These are phyloP conservation scores for Paraphoma chrysanthemicola DNA, from an alignment of 2,329 filamentous ascomycete genomes.

Conservation along the genomic window DNA sequence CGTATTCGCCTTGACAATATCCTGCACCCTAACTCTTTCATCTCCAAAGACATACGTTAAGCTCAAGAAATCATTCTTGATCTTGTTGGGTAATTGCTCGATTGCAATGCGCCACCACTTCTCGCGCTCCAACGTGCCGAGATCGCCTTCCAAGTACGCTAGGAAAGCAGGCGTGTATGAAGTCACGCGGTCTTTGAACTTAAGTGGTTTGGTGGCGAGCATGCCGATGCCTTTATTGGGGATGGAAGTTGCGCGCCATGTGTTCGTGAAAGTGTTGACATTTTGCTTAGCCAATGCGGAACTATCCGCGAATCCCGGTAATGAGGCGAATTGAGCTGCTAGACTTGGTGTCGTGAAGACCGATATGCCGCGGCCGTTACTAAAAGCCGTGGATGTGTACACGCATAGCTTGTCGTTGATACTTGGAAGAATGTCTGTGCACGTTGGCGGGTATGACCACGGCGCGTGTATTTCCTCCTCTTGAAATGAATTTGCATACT, in stretches of 20 bases:
- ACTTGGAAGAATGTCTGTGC: slow-evolving; percentile 27
- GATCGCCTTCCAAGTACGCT: slow-evolving; percentile 36
- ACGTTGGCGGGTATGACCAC: slow-evolving; percentile 38
- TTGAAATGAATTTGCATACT: background rate
- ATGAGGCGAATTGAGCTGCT: slow-evolving; percentile 24
- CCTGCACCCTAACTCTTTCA: slow-evolving; percentile 33
- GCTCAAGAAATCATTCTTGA: slow-evolving; percentile 22
- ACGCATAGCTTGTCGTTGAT: slow-evolving; percentile 38
- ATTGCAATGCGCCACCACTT: slow-evolving; percentile 34
- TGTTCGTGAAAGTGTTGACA: slow-evolving; percentile 26
- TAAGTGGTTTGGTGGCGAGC: slow-evolving; percentile 29
- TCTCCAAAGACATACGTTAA: slow-evolving; percentile 38
- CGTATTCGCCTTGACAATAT: slow-evolving; percentile 46
- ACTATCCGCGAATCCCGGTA: slow-evolving; percentile 32
- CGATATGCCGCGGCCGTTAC: slow-evolving; percentile 39
- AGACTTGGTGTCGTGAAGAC: slow-evolving; percentile 42
- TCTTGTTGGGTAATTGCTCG: slow-evolving; percentile 28
- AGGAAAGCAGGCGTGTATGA: slow-evolving; percentile 41
- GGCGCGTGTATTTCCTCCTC: slow-evolving; percentile 7
- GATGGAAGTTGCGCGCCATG: slow-evolving; percentile 29
- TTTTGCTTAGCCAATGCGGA: slow-evolving; percentile 5
- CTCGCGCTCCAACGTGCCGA: slow-evolving; percentile 37
- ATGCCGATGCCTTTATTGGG: slow-evolving; percentile 42
- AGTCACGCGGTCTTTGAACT: slow-evolving; percentile 33
- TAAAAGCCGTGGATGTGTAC: slow-evolving; percentile 38